Evolutionary conservation across 768 basidiomycete genomes (phyloP).

Genomic region (Kondoa malvinella): DNA sequence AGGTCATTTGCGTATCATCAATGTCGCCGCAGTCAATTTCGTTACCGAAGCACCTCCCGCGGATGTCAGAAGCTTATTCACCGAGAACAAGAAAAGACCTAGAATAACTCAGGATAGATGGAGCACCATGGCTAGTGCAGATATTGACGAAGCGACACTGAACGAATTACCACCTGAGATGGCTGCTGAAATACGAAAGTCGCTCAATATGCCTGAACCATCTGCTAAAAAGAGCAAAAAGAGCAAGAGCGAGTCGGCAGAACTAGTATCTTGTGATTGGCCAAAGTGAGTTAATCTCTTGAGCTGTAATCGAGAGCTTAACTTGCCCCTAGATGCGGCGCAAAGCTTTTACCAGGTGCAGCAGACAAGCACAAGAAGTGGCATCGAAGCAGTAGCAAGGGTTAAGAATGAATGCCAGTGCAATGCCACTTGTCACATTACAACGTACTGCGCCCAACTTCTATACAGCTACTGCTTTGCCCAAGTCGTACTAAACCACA

Average conservation of each 20-base stretch:
- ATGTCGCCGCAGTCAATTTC: conserved; percentile 4
- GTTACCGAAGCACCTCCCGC: neutral
- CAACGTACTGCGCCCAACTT: neutral
- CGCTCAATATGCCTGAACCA: too few species aligned
- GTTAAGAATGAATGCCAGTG: neutral
- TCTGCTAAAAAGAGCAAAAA: conserved; percentile 3
- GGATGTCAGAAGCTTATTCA: neutral
- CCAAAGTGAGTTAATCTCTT: too few species aligned
- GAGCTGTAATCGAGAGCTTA: too few species aligned
- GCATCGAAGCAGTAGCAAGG: neutral
- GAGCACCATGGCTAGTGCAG: neutral
- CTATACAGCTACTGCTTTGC: too few species aligned
- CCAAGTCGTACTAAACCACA: neutral
- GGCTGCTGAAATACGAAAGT: too few species aligned
- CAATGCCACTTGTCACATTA: neutral
- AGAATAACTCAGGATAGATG: neutral
- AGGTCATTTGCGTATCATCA: conserved; percentile 6
- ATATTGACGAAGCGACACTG: neutral
- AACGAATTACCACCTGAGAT: neutral
- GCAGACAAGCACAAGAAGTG: neutral
- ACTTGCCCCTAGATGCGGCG: too few species aligned
- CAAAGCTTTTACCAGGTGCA: neutral
- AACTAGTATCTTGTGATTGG: neutral
- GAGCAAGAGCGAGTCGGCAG: neutral
- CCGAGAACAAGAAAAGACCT: neutral